Conservation (phyloP, 2,329 filamentous ascomycete species). For the Daldinia eschscholtzii region DNA sequence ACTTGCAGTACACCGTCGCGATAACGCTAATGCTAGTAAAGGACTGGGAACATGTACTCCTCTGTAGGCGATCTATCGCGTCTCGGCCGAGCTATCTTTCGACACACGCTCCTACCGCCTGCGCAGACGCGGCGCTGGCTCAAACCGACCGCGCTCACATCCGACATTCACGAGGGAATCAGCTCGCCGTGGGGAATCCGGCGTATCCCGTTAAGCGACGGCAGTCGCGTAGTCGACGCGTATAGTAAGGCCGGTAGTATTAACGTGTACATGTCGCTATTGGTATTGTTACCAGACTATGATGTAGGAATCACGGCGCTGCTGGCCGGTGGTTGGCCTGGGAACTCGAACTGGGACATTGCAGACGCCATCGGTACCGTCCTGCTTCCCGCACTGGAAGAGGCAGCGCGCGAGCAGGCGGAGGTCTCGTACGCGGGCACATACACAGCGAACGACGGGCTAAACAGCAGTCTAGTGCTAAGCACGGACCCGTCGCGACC, state of each 20-base stretch:
- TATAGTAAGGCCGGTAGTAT: slow-evolving; percentile 52
- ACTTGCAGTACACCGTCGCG: too few relatives aligned
- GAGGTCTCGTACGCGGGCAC: slow-evolving; percentile 43
- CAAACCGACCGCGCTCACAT: slow-evolving; percentile 56
- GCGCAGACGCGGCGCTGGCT: slow-evolving; percentile 59
- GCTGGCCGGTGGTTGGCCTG: slow-evolving; percentile 48
- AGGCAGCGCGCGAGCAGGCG: slow-evolving; percentile 45
- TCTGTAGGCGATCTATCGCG: slow-evolving; percentile 57
- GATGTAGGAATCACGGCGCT: slow-evolving; percentile 48
- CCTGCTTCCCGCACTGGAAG: slow-evolving; percentile 48
- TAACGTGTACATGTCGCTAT: slow-evolving; percentile 47
- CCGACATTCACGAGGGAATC: slow-evolving; percentile 55
- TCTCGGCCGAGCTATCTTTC: slow-evolving; percentile 60
- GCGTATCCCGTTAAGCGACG: slow-evolving; percentile 48
- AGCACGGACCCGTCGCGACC: slow-evolving; percentile 44
- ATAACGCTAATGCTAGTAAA: slow-evolving; percentile 29
- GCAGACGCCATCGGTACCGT: slow-evolving; percentile 46
- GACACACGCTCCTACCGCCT: slow-evolving; percentile 53
- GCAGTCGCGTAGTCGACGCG: slow-evolving; percentile 49
- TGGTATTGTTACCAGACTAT: slow-evolving; percentile 51
- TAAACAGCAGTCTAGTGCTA: slow-evolving; percentile 45
- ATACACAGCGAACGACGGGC: slow-evolving; percentile 28
- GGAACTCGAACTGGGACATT: slow-evolving; percentile 51
- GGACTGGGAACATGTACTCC: slow-evolving; percentile 60
- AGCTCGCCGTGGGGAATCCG: slow-evolving; percentile 62